Conservation (phyloP, 176 grass and related monocot species). For the Oryza rufipogon region DNA sequence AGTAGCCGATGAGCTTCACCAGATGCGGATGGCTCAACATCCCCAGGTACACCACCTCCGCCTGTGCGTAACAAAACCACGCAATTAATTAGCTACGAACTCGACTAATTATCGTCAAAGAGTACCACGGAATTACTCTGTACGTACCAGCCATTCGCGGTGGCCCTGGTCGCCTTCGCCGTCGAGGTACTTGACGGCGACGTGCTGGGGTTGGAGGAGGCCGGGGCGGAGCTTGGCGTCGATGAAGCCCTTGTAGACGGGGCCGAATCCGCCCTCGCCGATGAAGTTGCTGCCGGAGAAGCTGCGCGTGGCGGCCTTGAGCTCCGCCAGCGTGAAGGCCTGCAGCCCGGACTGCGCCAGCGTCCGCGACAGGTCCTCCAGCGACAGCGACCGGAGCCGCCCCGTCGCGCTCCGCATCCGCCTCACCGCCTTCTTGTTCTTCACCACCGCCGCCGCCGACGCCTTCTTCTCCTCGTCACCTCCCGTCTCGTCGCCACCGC, state of each 20-base stretch:
- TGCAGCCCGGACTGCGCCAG: conserved; percentile 65
- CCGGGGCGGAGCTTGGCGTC: conserved; percentile 56
- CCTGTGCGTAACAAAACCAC: conserved; percentile 28
- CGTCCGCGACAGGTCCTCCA: conserved; percentile 67
- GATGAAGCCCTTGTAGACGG: conserved; percentile 90
- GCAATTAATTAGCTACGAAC: background rate
- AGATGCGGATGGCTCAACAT: conserved; percentile 77
- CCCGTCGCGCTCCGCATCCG: conserved; percentile 44
- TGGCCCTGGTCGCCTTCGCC: conserved; percentile 75
- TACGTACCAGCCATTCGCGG: conserved; percentile 81
- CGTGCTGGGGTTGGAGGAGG: conserved; percentile 56
- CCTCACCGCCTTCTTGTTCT: conserved; percentile 12
- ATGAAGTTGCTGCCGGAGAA: conserved; percentile 59
- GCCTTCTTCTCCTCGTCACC: background rate
- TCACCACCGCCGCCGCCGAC: background rate
- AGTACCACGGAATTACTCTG: too few relatives aligned
- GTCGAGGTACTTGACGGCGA: conserved; percentile 88
- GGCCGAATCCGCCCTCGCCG: conserved; percentile 86
- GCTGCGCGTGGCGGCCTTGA: conserved; percentile 49
- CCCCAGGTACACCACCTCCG: conserved; percentile 85
- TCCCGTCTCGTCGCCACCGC: background rate
- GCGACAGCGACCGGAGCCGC: conserved; percentile 47
- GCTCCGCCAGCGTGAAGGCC: conserved; percentile 70
- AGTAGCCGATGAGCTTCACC: conserved; percentile 84
- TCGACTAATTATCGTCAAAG: background rate